These are phyloP conservation scores for Phytophthora litchii DNA, from an alignment of 352 stramenopile species.

Conservation along the genomic window DNA sequence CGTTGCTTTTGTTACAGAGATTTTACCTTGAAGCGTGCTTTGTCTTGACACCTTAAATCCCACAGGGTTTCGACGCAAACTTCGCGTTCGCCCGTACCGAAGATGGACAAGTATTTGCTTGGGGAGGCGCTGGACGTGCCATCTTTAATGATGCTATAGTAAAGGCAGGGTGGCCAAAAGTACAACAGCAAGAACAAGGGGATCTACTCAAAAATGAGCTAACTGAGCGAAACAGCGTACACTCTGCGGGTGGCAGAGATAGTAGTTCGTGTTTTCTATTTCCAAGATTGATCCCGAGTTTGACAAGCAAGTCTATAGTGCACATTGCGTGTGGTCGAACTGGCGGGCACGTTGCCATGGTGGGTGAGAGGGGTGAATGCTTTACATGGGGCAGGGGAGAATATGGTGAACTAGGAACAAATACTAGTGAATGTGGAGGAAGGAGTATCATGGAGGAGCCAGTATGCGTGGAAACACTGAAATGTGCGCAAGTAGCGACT, in stretches of 20 bases:
- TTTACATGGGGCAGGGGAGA: constrained; percentile 69
- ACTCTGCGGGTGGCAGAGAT: not conserved
- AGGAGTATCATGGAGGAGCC: constrained; percentile 17
- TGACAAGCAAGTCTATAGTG: constrained; percentile 31
- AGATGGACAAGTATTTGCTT: constrained; percentile 85
- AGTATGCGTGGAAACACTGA: constrained; percentile 6
- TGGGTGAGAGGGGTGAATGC: constrained; percentile 38
- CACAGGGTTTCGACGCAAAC: constrained; percentile 68
- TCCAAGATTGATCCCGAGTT: constrained; percentile 41
- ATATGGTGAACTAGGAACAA: constrained; percentile 62
- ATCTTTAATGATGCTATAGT: constrained; percentile 33
- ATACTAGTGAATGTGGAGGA: constrained; percentile 15
- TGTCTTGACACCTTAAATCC: not conserved
- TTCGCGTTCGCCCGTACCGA: constrained; percentile 84
- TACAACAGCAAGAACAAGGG: constrained; percentile 11
- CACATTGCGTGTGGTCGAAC: constrained; percentile 52
- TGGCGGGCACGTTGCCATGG: constrained; percentile 56
- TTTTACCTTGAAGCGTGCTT: not conserved
- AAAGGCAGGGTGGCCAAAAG: constrained; percentile 2
- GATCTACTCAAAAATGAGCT: not conserved
- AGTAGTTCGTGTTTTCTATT: constrained; percentile 52
- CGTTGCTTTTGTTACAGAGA: not conserved
- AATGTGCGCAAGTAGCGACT: constrained; percentile 20
- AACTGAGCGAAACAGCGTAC: not conserved
- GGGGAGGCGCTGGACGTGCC: constrained; percentile 77